Conservation (phyloP, 2,329 filamentous ascomycete genomes). For the Dichotomopilus funicola region DNA sequence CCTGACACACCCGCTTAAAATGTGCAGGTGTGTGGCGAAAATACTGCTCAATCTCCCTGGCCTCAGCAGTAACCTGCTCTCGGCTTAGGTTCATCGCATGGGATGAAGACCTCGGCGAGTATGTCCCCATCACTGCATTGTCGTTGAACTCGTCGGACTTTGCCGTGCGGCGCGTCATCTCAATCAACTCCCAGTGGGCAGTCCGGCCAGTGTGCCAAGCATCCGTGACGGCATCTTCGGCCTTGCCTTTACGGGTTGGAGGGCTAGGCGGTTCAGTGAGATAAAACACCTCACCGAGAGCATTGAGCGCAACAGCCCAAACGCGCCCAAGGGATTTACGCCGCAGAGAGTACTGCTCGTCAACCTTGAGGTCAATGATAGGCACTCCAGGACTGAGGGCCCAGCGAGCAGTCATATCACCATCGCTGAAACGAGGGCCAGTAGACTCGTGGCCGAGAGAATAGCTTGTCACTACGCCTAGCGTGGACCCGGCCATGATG, state of each 20-base stretch:
- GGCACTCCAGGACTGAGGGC: constrained; percentile 87
- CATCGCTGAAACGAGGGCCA: constrained; percentile 58
- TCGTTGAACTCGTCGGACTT: constrained; percentile 67
- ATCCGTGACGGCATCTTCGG: constrained; percentile 53
- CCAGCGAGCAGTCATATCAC: constrained; percentile 83
- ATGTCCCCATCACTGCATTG: constrained; percentile 62
- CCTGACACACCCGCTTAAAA: constrained; percentile 69
- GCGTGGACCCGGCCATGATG: constrained; percentile 75
- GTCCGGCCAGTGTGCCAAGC: constrained; percentile 78
- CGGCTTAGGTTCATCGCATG: constrained; percentile 64
- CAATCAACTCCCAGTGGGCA: constrained; percentile 74
- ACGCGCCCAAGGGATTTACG: constrained; percentile 65
- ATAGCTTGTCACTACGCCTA: constrained; percentile 77
- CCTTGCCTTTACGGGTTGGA: constrained; percentile 41
- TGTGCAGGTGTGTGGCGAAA: constrained; percentile 66
- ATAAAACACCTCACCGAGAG: constrained; percentile 85
- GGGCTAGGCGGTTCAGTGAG: constrained; percentile 63
- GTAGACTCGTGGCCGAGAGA: constrained; percentile 57
- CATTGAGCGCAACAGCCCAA: constrained; percentile 92
- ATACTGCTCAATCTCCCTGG: constrained; percentile 73
- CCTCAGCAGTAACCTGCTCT: constrained; percentile 68
- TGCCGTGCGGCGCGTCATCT: constrained; percentile 66
- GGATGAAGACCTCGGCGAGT: constrained; percentile 73
- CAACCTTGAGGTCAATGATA: constrained; percentile 74
- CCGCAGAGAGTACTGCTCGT: constrained; percentile 70